Conservation (phyloP, 768 basidiomycete genomes). For the Mycena haematopus region DNA sequence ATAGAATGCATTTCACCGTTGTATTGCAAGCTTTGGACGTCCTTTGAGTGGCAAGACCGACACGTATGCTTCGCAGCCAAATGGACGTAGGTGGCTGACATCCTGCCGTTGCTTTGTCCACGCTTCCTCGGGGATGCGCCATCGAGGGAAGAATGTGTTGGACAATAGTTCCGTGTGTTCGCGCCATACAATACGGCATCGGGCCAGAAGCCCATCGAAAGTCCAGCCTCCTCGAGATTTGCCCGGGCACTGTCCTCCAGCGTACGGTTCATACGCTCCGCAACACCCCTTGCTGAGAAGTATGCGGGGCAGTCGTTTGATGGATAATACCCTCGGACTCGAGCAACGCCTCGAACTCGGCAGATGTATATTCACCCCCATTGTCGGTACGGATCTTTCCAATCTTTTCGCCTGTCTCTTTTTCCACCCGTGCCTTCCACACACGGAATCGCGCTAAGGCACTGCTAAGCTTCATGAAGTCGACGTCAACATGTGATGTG, state of each 20-base stretch:
- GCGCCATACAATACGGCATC: not conserved
- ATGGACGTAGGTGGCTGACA: slow-evolving; percentile 2
- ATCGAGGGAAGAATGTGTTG: not conserved
- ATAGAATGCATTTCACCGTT: not conserved
- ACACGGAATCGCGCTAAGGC: no score
- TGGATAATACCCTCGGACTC: slow-evolving; percentile 38
- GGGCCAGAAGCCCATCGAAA: not conserved
- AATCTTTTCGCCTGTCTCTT: no score
- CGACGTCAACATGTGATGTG: no score
- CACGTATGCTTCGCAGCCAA: slow-evolving; percentile 4
- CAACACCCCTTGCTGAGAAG: slow-evolving; percentile 41
- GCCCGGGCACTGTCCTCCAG: slow-evolving; percentile 24
- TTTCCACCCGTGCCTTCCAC: no score
- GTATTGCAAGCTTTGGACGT: not conserved
- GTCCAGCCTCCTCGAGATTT: not conserved
- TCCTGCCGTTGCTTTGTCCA: not conserved
- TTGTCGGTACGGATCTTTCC: no score
- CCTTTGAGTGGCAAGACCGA: slow-evolving; percentile 4
- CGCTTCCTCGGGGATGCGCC: slow-evolving; percentile 1
- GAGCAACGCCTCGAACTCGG: no score
- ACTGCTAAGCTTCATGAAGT: no score
- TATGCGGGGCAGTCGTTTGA: slow-evolving; percentile 37
- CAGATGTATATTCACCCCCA: no score
- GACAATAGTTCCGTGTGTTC: not conserved
- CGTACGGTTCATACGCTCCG: slow-evolving; percentile 37